Evolutionary conservation across 805 yeast genomes (phyloP).

Genomic region (Yueomyces sp.): DNA sequence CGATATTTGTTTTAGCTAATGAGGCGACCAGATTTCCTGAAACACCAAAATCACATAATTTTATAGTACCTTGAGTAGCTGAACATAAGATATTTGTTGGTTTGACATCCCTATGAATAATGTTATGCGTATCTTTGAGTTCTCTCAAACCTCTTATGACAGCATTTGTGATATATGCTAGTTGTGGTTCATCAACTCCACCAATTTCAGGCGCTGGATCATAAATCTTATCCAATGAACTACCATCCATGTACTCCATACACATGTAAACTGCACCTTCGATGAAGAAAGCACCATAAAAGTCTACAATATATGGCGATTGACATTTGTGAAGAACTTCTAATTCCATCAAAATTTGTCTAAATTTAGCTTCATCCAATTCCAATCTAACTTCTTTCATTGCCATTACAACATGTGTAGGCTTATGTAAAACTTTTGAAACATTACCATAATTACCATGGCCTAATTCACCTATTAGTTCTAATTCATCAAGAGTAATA

Average conservation of each 20-base stretch:
- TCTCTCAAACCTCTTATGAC: constrained; percentile 73
- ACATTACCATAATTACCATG: constrained; percentile 96
- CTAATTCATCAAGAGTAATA: constrained; percentile 73
- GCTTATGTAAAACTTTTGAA: constrained; percentile 81
- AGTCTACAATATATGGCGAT: constrained; percentile 86
- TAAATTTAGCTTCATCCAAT: constrained; percentile 83
- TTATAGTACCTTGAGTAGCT: constrained; percentile 65
- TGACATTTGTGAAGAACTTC: constrained; percentile 87
- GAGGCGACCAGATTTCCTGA: constrained; percentile 91
- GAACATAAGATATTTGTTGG: constrained; percentile 87
- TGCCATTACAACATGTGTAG: constrained; percentile 87
- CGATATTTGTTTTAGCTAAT: constrained; percentile 87
- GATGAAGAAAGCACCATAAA: constrained; percentile 92
- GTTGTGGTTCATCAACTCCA: constrained; percentile 64
- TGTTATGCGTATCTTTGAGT: constrained; percentile 79
- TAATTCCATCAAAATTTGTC: constrained; percentile 91
- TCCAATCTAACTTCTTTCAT: constrained; percentile 94
- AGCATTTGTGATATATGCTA: constrained; percentile 67
- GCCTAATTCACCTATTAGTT: constrained; percentile 78
- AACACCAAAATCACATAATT: constrained; percentile 93
- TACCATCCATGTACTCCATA: constrained; percentile 96
- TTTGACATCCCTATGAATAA: constrained; percentile 91
- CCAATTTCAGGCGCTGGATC: constrained; percentile 31
- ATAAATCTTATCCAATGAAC: constrained; percentile 79
- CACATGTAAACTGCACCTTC: constrained; percentile 98